Evolutionary conservation across 2,329 filamentous ascomycete genomes (phyloP).

Genomic region (Coccinonectria pachysandricola): DNA sequence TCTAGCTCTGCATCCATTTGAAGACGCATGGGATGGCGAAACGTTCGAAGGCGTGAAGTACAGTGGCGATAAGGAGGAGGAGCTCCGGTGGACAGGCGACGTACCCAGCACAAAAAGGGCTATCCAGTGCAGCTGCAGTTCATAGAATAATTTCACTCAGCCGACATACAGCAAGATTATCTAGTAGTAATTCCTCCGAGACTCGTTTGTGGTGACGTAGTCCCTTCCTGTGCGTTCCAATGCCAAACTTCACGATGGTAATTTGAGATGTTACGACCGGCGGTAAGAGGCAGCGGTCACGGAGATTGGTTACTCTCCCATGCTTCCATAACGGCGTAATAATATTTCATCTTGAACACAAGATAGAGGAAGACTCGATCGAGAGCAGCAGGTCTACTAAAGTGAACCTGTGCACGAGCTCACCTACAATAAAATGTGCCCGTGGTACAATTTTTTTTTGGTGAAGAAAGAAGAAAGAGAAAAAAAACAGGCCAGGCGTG

Average conservation of each 20-base stretch:
- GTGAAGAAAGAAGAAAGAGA: slow-evolving; percentile 29
- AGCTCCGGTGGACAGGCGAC: slow-evolving; percentile 74
- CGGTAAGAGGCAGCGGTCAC: slow-evolving; percentile 62
- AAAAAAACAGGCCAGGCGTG: too few species aligned
- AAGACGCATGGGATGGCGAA: slow-evolving; percentile 59
- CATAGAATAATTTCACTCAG: too few species aligned
- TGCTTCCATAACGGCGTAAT: slow-evolving; percentile 67
- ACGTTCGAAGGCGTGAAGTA: slow-evolving; percentile 37
- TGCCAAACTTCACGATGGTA: too few species aligned
- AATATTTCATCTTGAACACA: slow-evolving; percentile 51
- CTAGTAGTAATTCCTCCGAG: too few species aligned
- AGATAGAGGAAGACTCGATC: slow-evolving; percentile 63
- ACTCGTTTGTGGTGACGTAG: too few species aligned
- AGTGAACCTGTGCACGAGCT: slow-evolving; percentile 41
- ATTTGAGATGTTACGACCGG: slow-evolving; percentile 53
- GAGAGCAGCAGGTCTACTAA: slow-evolving; percentile 30
- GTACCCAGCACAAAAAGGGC: slow-evolving; percentile 68
- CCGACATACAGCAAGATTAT: too few species aligned
- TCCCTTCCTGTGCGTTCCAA: too few species aligned
- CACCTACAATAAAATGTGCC: slow-evolving; percentile 64
- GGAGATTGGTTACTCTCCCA: slow-evolving; percentile 48
- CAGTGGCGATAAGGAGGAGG: slow-evolving; percentile 57
- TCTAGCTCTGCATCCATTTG: slow-evolving; percentile 74
- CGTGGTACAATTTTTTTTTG: slow-evolving; percentile 54
- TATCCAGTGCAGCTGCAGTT: slow-evolving; percentile 94